A percentile compares a stretch with the other conserved stretches of the same genome.
phyloP scores from a whole-genome alignment of 73 alveolate species.

The Effrenium voratum region DNA sequence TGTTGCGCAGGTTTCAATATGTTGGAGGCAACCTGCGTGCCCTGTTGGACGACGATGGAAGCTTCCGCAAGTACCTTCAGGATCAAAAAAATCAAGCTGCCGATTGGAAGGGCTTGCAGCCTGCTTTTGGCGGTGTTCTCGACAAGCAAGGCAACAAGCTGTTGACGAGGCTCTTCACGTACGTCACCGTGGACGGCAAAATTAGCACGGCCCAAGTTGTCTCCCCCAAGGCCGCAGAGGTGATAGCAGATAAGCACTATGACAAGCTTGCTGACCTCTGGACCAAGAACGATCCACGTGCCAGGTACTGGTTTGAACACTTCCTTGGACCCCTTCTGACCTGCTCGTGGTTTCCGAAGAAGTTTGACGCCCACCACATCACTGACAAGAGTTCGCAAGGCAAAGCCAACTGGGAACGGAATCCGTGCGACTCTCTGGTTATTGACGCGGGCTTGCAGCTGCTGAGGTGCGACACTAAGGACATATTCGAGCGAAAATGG shows the following conservation, averaged over 20 bases:
- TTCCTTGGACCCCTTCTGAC: conserved; percentile 10
- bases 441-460: too few relatives aligned
- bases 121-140: too few relatives aligned
- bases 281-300: not conserved
- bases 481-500: too few relatives aligned
- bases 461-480: too few relatives aligned
- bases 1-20: not conserved
- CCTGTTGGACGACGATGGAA: conserved; percentile 4
- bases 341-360: not conserved
- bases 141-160: too few relatives aligned
- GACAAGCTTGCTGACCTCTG: conserved; percentile 23
- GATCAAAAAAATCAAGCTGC: too few relatives aligned
- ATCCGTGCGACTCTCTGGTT: too few relatives aligned
- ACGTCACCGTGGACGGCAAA: not conserved
- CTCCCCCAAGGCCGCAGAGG: not conserved
- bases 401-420: too few relatives aligned
- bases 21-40: conserved; percentile 19
- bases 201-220: not conserved
- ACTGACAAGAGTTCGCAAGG: too few relatives aligned
- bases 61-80: too few relatives aligned
- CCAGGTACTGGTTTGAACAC: conserved; percentile 9
- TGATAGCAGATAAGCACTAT: not conserved
- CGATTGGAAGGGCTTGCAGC: too few relatives aligned
- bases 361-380: too few relatives aligned
- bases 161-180: conserved; percentile 14